A percentile compares a stretch with the other conserved stretches of the same genome.
Evolutionary conservation across 441 rosid genomes (phyloP).

Genomic region (Macaranga tanarius): DNA sequence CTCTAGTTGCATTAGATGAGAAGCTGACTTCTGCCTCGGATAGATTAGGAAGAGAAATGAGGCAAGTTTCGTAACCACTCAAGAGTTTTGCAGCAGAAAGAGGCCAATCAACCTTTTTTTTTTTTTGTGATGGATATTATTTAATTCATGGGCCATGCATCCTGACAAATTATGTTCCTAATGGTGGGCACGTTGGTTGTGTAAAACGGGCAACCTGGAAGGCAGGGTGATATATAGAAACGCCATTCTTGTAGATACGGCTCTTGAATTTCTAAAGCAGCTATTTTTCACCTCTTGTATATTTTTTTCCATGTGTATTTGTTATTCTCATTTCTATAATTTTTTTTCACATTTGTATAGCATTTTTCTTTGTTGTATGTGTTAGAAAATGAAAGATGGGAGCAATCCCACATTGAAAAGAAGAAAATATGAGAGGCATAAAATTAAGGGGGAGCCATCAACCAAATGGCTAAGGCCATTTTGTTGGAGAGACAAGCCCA

Average conservation of each 20-base stretch:
- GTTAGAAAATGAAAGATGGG: too few species aligned
- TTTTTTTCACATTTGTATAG: slow-evolving; percentile 30
- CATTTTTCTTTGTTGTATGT: slow-evolving; percentile 21
- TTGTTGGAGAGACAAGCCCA: too few species aligned
- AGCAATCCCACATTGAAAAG: too few species aligned
- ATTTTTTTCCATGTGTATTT: background rate
- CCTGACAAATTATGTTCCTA: background rate
- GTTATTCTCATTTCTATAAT: background rate
- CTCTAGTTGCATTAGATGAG: slow-evolving; percentile 63
- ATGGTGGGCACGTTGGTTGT: background rate
- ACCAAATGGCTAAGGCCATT: too few species aligned
- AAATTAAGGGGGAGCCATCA: too few species aligned
- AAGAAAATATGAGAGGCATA: too few species aligned
- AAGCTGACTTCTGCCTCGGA: slow-evolving; percentile 49
- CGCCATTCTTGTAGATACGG: slow-evolving; percentile 39
- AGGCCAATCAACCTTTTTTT: background rate
- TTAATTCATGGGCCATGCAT: background rate
- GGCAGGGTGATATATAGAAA: slow-evolving; percentile 9
- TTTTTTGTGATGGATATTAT: background rate
- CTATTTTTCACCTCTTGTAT: background rate
- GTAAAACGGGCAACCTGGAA: slow-evolving; percentile 5
- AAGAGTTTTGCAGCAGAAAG: background rate
- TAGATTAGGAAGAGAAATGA: slow-evolving; percentile 34
- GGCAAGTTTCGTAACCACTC: background rate
- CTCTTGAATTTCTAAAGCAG: slow-evolving; percentile 4